Conservation (phyloP, 2,329 filamentous ascomycete species). For the Ophiostoma sp. region DNA sequence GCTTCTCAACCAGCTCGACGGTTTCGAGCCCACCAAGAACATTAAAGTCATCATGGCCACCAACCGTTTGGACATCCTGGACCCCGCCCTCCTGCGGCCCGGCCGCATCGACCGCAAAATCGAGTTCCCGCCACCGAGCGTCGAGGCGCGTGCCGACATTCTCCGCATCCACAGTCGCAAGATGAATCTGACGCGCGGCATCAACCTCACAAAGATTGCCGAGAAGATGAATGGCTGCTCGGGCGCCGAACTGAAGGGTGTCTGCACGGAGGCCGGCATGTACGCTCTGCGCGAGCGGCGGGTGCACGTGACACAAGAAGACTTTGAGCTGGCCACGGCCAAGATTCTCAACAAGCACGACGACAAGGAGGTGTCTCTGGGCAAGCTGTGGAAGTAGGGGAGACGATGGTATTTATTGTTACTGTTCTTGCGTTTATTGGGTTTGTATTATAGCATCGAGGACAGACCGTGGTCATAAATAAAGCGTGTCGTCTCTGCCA, state of each 20-base stretch:
- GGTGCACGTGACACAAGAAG: conserved; percentile 98
- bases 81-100: conserved; percentile 91
- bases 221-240: conserved; percentile 99
- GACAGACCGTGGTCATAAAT: conserved; percentile 13
- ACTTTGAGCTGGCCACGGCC: conserved; percentile 96
- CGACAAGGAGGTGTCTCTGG: conserved; percentile 86
- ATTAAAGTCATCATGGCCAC: conserved; percentile 99
- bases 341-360: conserved; percentile 99
- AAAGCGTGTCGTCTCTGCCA: conserved; percentile 14
- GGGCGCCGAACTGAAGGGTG: conserved; percentile 95
- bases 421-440: not conserved
- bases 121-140: conserved; percentile 94
- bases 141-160: conserved; percentile 96
- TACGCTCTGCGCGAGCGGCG: conserved; percentile 92
- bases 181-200: conserved; percentile 97
- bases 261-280: conserved; percentile 98
- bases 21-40: conserved; percentile 98
- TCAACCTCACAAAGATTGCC: conserved; percentile 96
- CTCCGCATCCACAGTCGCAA: conserved; percentile 94
- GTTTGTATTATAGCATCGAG: conserved; percentile 19
- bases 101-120: conserved; percentile 98
- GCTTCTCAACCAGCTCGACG: conserved; percentile 95
- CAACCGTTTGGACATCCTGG: conserved; percentile 94
- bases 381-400: conserved; percentile 65
- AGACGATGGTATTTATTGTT: not conserved